These are phyloP conservation scores for Melastoma malabathricum DNA, from an alignment of 345 rosid genomes.

Conservation along the genomic window DNA sequence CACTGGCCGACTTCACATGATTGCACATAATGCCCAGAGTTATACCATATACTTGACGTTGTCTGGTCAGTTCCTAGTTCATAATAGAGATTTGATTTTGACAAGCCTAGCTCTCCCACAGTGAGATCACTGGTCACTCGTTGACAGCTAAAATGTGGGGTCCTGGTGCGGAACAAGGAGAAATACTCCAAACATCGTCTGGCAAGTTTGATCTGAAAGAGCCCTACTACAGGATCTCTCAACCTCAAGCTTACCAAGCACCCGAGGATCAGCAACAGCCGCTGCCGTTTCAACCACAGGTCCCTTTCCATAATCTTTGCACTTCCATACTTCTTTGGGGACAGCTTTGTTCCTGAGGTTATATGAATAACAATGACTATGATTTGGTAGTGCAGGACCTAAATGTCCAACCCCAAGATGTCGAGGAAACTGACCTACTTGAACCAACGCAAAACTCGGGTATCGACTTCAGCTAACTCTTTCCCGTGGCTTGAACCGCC, in stretches of 20 bases:
- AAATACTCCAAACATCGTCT: slow-evolving; percentile 80
- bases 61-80: slow-evolving; percentile 12
- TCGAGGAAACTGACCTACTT: slow-evolving; percentile 55
- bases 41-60: slow-evolving; percentile 72
- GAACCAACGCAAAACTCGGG: slow-evolving; percentile 37
- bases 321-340: no score
- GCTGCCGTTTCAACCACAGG: slow-evolving; percentile 58
- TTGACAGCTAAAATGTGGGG: slow-evolving; percentile 98
- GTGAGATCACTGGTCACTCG: slow-evolving; percentile 8
- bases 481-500: neutral
- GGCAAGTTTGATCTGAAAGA: slow-evolving; percentile 88
- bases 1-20: slow-evolving; percentile 69
- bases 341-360: no score
- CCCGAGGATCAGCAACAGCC: slow-evolving; percentile 74
- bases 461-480: slow-evolving; percentile 34
- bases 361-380: neutral
- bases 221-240: slow-evolving; percentile 96
- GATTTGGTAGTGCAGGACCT: slow-evolving; percentile 43
- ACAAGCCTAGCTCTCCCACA: neutral
- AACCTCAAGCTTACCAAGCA: slow-evolving; percentile 60
- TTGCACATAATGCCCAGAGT: slow-evolving; percentile 91
- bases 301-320: slow-evolving; percentile 6
- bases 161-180: slow-evolving; percentile 93
- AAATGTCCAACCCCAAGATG: slow-evolving; percentile 40
- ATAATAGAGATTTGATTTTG: no score